phyloP scores from a whole-genome alignment of 805 yeast genomes.

The Candida glaebosa region DNA sequence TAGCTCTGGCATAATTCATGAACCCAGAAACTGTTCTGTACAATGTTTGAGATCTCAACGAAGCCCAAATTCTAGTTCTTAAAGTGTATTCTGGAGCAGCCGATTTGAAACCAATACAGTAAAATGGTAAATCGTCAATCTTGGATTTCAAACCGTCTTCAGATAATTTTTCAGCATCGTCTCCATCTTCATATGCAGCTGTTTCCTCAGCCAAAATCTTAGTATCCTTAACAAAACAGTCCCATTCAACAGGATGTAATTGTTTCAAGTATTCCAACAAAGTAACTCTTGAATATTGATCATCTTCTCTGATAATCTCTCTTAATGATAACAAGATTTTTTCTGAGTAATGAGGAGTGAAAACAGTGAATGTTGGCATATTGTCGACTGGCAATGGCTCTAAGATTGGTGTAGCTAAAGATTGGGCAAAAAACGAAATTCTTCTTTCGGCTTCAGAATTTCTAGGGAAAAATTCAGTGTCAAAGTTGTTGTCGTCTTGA shows the following conservation, averaged over 20 bases:
- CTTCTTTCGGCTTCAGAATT: constrained; percentile 99
- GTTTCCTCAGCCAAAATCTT: constrained; percentile 51
- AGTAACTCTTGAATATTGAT: constrained; percentile 54
- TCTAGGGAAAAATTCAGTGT: constrained; percentile 95
- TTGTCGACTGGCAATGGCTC: constrained; percentile 99
- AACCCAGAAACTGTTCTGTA: constrained; percentile 47
- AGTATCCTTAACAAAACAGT: constrained; percentile 54
- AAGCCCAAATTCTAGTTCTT: constrained; percentile 48
- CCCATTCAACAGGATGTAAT: constrained; percentile 56
- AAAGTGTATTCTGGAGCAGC: constrained; percentile 47
- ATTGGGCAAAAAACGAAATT: constrained; percentile 98
- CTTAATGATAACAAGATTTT: constrained; percentile 71
- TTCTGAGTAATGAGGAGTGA: constrained; percentile 85
- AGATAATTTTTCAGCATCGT: constrained; percentile 29
- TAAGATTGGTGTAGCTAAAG: constrained; percentile 96
- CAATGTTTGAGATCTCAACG: constrained; percentile 45
- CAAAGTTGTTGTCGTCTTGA: constrained; percentile 93
- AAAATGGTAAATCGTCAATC: constrained; percentile 42
- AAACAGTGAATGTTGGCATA: constrained; percentile 97
- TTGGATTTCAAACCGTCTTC: constrained; percentile 34
- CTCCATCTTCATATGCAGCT: constrained; percentile 53
- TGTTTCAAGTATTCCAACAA: constrained; percentile 54
- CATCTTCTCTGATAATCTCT: constrained; percentile 76
- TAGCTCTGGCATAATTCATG: constrained; percentile 47
- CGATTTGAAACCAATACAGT: constrained; percentile 45